These are phyloP conservation scores for Ascochyta rabiei DNA, from an alignment of 2,329 filamentous ascomycete species.

Conservation along the genomic window DNA sequence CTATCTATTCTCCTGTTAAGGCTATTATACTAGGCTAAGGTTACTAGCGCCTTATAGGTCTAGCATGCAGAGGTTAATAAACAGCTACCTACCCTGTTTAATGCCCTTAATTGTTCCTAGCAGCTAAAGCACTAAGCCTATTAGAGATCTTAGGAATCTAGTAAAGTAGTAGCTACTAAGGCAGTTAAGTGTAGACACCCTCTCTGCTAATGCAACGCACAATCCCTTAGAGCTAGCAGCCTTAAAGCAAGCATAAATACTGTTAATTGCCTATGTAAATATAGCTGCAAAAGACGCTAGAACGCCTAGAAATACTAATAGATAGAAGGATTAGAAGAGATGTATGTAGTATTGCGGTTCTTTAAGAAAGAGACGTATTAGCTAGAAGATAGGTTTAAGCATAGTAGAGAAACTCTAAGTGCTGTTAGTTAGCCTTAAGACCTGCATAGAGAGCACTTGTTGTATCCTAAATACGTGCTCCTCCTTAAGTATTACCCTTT, in stretches of 20 bases:
- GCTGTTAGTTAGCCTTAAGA: not conserved
- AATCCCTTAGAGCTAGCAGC: conserved; percentile 8
- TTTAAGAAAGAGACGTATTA: not conserved
- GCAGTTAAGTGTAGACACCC: not conserved
- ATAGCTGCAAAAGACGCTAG: not conserved
- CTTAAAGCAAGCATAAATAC: conserved; percentile 4
- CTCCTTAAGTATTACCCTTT: not conserved
- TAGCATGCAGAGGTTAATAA: not conserved
- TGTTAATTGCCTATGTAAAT: not conserved
- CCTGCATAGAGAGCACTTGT: not conserved
- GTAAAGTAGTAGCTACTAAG: not conserved
- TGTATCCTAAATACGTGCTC: not conserved
- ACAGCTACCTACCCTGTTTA: not conserved
- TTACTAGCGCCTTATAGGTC: not conserved
- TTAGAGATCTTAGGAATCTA: not conserved
- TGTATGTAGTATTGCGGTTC: not conserved
- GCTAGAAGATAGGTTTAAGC: not conserved
- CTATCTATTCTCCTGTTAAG: not conserved
- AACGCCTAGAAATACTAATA: not conserved
- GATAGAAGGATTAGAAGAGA: not conserved
- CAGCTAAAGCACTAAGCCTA: not conserved
- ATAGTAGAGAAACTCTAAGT: not conserved
- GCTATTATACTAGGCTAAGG: not conserved
- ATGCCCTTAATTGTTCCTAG: not conserved
- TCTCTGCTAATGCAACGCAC: not conserved